Evolutionary conservation across 2,329 filamentous ascomycete genomes (phyloP), one percentile per base, ranked within the genome.

Genomic region (Bipolaris victoriae): DNA sequence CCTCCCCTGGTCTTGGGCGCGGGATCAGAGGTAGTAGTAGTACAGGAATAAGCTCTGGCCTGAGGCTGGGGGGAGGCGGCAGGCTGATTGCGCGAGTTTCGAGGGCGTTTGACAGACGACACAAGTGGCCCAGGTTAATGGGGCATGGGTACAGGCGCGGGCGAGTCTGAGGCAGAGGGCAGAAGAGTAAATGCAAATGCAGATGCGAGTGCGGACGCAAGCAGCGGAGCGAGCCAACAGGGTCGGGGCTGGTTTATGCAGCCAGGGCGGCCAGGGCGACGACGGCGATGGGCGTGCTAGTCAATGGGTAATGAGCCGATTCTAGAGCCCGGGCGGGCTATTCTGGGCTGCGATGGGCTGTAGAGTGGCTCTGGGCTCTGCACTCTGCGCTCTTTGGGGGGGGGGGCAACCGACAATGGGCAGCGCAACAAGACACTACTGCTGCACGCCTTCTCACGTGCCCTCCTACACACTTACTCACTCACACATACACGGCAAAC

Each of bases 21-120:
- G 40, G 52, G 55, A 36, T 39, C 49, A 54, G 57, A 20, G 52
- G 40, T 47, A 22, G 29, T 13, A 31, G 29, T 31, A 13, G 29
- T 31, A 31, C 29, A 31, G 29, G 29, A 31, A 31, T 31, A 20
- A 52, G 60, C 43, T 11, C 16, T 26, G 16, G 43, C 47, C 58
- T 58, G 52, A 63, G 61, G 61, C 62, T 56, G 61, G 54, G 49
- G 40, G 52, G 55, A 49, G 58, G 56, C 54, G 37, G 45, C 41
- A 41, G 55, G 54, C 52, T 58, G 63, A 55, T 59, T 62, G 60
- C 47, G 57, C 29, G 57, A 49, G 61, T 65, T 63, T 64, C 62
- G 60, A 58, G 58, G 45, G 59, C 52, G 62, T 62, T 62, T 60
- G 65, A 63, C 57, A 61, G 65, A 45, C 55, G 52, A 53, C 62